phyloP scores from a whole-genome alignment of 495 filamentous ascomycete species.

The Xylaria acuta region DNA sequence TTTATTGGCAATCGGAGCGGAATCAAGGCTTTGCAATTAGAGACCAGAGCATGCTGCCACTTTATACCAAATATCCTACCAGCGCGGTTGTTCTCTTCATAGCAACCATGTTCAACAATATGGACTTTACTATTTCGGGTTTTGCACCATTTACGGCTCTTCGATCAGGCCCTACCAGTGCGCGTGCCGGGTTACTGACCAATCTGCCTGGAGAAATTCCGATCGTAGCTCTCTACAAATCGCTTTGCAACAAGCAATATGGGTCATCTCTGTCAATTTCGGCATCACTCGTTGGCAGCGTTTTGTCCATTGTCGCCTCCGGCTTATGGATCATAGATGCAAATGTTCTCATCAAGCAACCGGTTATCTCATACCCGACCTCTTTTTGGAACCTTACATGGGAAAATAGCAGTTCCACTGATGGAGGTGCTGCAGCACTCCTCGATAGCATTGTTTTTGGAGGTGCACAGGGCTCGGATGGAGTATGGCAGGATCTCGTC shows the following conservation, averaged over 20 bases:
- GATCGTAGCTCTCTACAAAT: neutral
- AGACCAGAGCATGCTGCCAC: neutral
- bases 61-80: neutral
- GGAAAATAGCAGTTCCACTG: too few species aligned
- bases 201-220: neutral
- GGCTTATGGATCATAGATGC: slow-evolving; percentile 11
- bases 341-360: too few species aligned
- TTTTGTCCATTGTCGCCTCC: neutral
- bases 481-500: neutral
- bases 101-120: neutral
- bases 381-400: too few species aligned
- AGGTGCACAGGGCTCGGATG: too few species aligned
- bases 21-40: too few species aligned
- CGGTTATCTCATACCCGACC: too few species aligned
- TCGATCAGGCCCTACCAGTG: neutral
- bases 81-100: neutral
- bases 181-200: too few species aligned
- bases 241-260: neutral
- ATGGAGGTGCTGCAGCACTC: neutral
- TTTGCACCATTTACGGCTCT: neutral
- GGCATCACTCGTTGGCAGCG: neutral
- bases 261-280: neutral
- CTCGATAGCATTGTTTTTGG: too few species aligned
- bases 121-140: neutral
- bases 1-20: neutral